Base-by-base conservation (phyloP, 176 grass and related monocot species). In the Oryza coarctata region DNA sequence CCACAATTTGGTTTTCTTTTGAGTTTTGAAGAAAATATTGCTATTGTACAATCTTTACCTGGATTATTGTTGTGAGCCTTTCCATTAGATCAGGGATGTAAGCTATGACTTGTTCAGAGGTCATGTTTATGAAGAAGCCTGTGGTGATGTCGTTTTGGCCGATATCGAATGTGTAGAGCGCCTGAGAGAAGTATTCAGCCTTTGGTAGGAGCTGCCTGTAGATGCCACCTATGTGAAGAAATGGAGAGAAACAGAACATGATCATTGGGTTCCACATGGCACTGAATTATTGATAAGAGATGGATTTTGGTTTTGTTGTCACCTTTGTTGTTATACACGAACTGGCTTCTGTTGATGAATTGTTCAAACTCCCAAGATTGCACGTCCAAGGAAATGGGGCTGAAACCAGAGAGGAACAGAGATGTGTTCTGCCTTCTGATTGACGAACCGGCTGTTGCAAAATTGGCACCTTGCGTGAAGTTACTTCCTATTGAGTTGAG, bases 101-200 rank as follows among this genome's bases (percentile, higher is more conserved):
- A 15, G 76, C 80, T 28, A 87, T 36, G 33, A 95, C 91, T 90
- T 99, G 82, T 26, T 87, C 80, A 6, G 87, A 90, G 4, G 69
- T 94, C 80, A 80, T 73, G 77, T 95, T 94, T 35, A 60, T 67
- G 40, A 99, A 93, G 71, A 92, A 99, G 66, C 87, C 75, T 3
- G 96, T 79, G 4, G 96, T 99, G 62, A 99, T 88, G 80, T 95
- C 96, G 18, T 99, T 99, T 81, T 99, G 96, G 26, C 96, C 96
- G 4, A 99, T 95, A 71, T 99, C 96, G 9, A 99, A 99, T 41
- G 96, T 95, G 83, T 99, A 99, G 7, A 99, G 89, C 14, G 96
- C 91, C 73, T 91, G 83, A 34, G 96, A 94, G 89, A 94, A 95
- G 75, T 88, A 89, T 57, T 95, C 89, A 10, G 87, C 73, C 33